Conservation (phyloP, 192 early-diverging fungal genomes). For the Mortierella claussenii region DNA sequence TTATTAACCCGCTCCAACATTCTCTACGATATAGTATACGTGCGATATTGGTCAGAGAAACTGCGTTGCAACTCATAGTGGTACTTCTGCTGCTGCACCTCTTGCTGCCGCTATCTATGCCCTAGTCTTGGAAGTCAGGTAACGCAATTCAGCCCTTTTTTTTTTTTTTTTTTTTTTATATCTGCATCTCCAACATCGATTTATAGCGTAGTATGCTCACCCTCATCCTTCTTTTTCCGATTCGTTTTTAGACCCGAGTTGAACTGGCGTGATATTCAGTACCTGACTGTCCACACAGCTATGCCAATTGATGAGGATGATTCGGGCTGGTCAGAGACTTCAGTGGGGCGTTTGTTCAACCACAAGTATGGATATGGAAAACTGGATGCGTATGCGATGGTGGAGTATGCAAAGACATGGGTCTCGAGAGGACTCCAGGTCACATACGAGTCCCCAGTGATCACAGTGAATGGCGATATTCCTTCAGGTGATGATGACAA, state of each 20-base stretch:
- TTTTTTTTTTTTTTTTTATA: neutral
- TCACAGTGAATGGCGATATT: slow-evolving; percentile 62
- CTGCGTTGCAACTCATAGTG: slow-evolving; percentile 82
- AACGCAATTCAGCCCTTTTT: neutral
- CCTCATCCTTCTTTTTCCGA: no score
- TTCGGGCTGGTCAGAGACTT: slow-evolving; percentile 74
- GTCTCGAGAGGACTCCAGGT: slow-evolving; percentile 72
- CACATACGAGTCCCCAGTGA: slow-evolving; percentile 55
- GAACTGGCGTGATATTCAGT: slow-evolving; percentile 92
- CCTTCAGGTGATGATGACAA: slow-evolving; percentile 55
- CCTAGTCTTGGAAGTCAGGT: slow-evolving; percentile 70
- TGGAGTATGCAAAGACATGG: slow-evolving; percentile 78
- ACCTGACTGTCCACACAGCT: slow-evolving; percentile 80
- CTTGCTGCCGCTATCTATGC: slow-evolving; percentile 89
- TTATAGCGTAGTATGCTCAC: no score
- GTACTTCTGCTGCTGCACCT: slow-evolving; percentile 94
- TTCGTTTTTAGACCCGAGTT: slow-evolving; percentile 77
- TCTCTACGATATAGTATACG: no score
- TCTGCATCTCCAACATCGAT: neutral
- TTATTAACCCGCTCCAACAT: no score
- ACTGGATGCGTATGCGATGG: slow-evolving; percentile 80
- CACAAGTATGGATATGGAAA: slow-evolving; percentile 95
- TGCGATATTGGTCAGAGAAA: slow-evolving; percentile 77
- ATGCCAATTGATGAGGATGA: slow-evolving; percentile 75
- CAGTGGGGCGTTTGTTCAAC: slow-evolving; percentile 77